Percentiles rank a stretch among this genome's conserved stretches.
These are phyloP conservation scores for Komagataella pastoris DNA, from an alignment of 805 yeast species.

Conservation along the genomic window DNA sequence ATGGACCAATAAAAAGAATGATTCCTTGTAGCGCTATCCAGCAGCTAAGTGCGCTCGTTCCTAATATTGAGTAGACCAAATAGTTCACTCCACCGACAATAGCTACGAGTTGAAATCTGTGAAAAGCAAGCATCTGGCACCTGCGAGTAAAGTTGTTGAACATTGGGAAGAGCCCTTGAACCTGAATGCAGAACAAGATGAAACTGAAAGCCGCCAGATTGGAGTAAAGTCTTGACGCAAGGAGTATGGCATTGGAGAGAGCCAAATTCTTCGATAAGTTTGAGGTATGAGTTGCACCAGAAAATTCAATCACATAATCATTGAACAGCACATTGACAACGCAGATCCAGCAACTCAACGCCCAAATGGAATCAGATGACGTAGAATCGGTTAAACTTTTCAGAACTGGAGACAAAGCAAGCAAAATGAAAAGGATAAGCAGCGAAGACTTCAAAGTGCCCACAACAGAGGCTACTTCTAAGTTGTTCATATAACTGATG, in stretches of 20 bases:
- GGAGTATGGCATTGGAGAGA: conserved; percentile 73
- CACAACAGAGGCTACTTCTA: conserved; percentile 14
- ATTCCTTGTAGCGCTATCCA: conserved; percentile 38
- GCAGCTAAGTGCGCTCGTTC: conserved; percentile 23
- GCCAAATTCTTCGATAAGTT: conserved; percentile 73
- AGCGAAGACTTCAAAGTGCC: conserved; percentile 46
- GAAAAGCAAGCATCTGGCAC: conserved; percentile 16
- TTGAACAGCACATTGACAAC: conserved; percentile 53
- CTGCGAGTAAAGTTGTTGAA: conserved; percentile 49
- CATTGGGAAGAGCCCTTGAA: conserved; percentile 60
- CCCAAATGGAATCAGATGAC: conserved; percentile 92
- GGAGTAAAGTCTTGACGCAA: conserved; percentile 75
- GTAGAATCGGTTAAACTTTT: conserved; percentile 82
- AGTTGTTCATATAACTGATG: conserved; percentile 13
- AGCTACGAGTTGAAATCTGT: conserved; percentile 17
- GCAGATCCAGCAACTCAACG: conserved; percentile 69
- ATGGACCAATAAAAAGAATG: conserved; percentile 48
- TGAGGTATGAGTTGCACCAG: conserved; percentile 17
- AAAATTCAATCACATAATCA: conserved; percentile 49
- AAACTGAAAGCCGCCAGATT: conserved; percentile 76
- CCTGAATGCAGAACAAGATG: conserved; percentile 57
- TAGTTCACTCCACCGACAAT: conserved; percentile 17
- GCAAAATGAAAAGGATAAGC: conserved; percentile 54
- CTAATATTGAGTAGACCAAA: conserved; percentile 24
- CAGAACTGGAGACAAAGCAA: conserved; percentile 80